Base-by-base conservation (phyloP, 352 stramenopile species). In the Phytopythium delawarense region DNA sequence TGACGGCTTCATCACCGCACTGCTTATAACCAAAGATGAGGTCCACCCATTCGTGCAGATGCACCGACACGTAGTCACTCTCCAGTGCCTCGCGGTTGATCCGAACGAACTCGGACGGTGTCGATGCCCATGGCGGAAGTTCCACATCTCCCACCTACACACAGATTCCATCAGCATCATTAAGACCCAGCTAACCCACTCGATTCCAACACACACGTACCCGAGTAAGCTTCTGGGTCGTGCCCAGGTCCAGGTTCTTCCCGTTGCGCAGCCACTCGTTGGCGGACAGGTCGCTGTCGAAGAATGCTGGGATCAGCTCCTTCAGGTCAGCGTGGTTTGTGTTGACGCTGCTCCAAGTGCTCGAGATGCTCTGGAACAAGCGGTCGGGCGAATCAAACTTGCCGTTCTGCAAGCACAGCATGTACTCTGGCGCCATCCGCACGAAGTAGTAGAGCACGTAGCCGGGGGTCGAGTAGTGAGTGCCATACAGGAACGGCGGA, bases 391-490 rank as follows among this genome's bases (percentile, higher is more conserved):
- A 93, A 79, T 99, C 98, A 66, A 99, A 99, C 71, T 98, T 96
- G 45, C 96, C 96, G 61, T 97, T 93, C 79, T 99, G 98, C 16
- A 99, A 82, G 59, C 98, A 93, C 13, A 98, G 75, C 88, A 96
- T 96, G 69, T 99, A 97, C 30, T 98, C 83, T 16, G 98, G 98
- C 63, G 98, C 91, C 64, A 99, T 86, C 15, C 98, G 85, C 35
- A 99, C 84, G n/a, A 99, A 85, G 66, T 98, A 99, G 71, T 99
- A 98, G 53, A 99, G 70, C 48, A 99, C 97, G 61, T 99, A 98
- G 57, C 96, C 98, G 12, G 88, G 85, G 1, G 84, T 93, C 11
- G 87, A 95, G 66, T 95, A 95, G 71, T 95, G 87, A 6, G 97
- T 99, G 37, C 97, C 97, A 71, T 99, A 99, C 62, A 99, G 79